phyloP scores from a whole-genome alignment of 352 stramenopile genomes.

The Phytopythium aichiense region DNA sequence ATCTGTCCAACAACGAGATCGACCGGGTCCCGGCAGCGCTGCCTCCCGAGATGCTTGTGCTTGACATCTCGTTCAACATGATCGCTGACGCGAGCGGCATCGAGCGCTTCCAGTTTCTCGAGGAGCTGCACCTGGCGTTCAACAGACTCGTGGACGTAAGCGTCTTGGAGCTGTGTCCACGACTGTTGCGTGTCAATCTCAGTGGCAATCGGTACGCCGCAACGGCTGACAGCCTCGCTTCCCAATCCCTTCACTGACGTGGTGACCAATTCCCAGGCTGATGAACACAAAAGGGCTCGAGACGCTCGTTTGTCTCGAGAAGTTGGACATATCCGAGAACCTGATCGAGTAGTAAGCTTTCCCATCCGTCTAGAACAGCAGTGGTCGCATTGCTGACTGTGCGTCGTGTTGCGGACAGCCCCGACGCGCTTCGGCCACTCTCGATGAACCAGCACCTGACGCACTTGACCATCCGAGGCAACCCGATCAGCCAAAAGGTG shows the following conservation, averaged over 20 bases:
- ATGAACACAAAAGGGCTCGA: constrained; percentile 66
- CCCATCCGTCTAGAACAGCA: not conserved
- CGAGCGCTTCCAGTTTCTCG: constrained; percentile 55
- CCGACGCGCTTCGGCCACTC: constrained; percentile 53
- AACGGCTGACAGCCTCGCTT: too few species aligned
- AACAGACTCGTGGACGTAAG: constrained; percentile 60
- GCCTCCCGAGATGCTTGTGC: constrained; percentile 32
- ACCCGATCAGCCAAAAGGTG: constrained; percentile 54
- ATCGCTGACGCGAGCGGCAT: constrained; percentile 40
- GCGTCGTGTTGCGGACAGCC: constrained; percentile 17
- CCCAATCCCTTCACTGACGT: not conserved
- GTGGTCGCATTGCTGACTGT: not conserved
- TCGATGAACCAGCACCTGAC: constrained; percentile 69
- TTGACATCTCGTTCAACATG: constrained; percentile 74
- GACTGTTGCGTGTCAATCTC: constrained; percentile 55
- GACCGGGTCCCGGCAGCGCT: constrained; percentile 53
- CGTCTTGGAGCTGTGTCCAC: constrained; percentile 59
- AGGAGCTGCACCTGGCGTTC: constrained; percentile 66
- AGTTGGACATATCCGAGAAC: constrained; percentile 69
- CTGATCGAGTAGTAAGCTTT: constrained; percentile 64
- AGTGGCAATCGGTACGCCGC: constrained; percentile 56
- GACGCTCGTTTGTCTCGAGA: constrained; percentile 51
- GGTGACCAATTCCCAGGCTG: constrained; percentile 21
- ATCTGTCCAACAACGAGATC: constrained; percentile 78
- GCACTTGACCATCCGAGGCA: constrained; percentile 61